Conservation (phyloP, 2,329 filamentous ascomycete genomes). For the Ophiognomonia clavigignenti-juglandacearum region DNA sequence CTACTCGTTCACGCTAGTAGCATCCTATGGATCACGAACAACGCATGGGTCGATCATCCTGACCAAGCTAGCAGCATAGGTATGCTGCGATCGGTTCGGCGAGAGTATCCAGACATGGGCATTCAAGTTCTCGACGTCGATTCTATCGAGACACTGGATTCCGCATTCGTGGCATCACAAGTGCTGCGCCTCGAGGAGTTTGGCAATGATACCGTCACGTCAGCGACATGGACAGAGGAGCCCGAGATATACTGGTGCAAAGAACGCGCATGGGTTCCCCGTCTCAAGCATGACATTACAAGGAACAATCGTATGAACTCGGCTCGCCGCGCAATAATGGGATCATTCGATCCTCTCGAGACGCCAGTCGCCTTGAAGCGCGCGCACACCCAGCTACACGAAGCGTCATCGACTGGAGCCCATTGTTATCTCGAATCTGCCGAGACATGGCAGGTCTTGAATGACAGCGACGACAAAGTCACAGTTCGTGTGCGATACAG, state of each 20-base stretch:
- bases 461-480: too few relatives aligned
- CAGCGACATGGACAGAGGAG: constrained; percentile 24
- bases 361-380: neutral
- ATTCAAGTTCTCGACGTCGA: constrained; percentile 22
- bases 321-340: constrained; percentile 12
- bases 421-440: too few relatives aligned
- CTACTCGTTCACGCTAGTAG: neutral
- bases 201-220: too few relatives aligned
- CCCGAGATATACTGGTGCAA: constrained; percentile 22
- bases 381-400: neutral
- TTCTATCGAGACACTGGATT: neutral
- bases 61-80: constrained; percentile 20
- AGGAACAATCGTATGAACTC: constrained; percentile 18
- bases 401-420: too few relatives aligned
- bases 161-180: constrained; percentile 3
- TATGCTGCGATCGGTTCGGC: constrained; percentile 16
- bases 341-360: neutral
- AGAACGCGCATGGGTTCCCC: constrained; percentile 23
- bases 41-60: constrained; percentile 11
- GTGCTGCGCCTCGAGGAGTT: constrained; percentile 15
- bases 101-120: constrained; percentile 18
- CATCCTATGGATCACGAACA: neutral
- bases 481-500: too few relatives aligned
- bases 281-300: constrained; percentile 15
- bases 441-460: too few relatives aligned